Percentiles rank a stretch among this genome's conserved stretches.
Conservation (phyloP, 75 land plant genomes). For the Picea sitchensis region DNA sequence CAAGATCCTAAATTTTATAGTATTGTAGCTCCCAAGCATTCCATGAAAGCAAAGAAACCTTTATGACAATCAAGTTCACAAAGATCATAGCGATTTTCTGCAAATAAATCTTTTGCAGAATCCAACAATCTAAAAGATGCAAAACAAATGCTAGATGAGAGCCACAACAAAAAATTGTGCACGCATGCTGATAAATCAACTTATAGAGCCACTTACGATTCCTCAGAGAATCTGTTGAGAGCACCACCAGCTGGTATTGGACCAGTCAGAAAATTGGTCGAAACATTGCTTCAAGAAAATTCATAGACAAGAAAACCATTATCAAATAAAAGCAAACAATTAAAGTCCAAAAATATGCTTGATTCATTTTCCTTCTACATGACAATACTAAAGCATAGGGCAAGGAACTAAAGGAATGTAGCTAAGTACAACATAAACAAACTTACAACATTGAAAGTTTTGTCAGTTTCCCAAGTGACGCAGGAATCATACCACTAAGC, state of each 20-base stretch:
- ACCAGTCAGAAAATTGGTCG: conserved; percentile 73
- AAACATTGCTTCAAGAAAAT: conserved; percentile 61
- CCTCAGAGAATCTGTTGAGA: conserved; percentile 29
- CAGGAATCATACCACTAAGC: conserved; percentile 71
- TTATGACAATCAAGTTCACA: background rate
- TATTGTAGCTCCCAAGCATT: no score
- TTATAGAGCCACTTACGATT: conserved; percentile 52
- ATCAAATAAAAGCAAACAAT: background rate
- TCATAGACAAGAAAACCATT: background rate
- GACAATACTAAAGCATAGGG: background rate
- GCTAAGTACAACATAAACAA: background rate
- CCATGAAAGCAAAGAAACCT: background rate
- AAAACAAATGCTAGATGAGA: no score
- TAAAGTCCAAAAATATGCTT: background rate
- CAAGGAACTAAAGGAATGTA: background rate
- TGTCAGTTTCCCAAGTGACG: conserved; percentile 55
- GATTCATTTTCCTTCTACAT: background rate
- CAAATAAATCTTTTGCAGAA: no score
- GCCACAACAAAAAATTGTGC: background rate
- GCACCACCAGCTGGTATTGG: conserved; percentile 64
- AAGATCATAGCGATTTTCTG: no score
- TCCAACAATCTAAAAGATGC: conserved; percentile 1
- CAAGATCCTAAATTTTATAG: no score
- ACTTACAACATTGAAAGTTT: conserved; percentile 63
- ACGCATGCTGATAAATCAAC: background rate